Conservation (phyloP, 768 basidiomycete species). For the Clitopilus hobsonii region DNA sequence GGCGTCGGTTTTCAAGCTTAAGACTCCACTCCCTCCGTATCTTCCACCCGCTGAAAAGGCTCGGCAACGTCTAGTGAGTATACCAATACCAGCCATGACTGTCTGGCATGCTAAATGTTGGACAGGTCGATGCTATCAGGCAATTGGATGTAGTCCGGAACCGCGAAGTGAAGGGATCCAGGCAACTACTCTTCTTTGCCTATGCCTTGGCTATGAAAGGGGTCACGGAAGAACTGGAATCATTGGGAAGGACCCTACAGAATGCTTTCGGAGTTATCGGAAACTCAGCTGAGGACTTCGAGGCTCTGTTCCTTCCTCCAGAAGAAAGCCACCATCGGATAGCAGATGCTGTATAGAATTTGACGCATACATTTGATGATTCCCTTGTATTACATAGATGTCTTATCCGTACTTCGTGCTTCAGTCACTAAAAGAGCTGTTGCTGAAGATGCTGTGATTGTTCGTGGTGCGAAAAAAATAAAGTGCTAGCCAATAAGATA, state of each 20-base stretch:
- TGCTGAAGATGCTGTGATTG: too few relatives aligned
- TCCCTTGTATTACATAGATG: neutral
- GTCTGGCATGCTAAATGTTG: neutral
- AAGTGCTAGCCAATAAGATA: neutral
- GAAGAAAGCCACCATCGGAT: constrained; percentile 19
- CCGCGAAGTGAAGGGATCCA: constrained; percentile 74
- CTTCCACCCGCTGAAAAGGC: constrained; percentile 90
- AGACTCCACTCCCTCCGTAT: constrained; percentile 93
- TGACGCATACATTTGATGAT: neutral
- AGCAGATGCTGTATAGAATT: constrained; percentile 14
- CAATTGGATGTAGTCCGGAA: constrained; percentile 84
- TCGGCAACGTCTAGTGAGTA: constrained; percentile 66
- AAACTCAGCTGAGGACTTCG: constrained; percentile 76
- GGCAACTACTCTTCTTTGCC: constrained; percentile 88
- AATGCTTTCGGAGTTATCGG: constrained; percentile 92
- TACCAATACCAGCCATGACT: neutral
- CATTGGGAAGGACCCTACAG: constrained; percentile 76
- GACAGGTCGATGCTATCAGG: constrained; percentile 79
- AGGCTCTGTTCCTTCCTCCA: constrained; percentile 57
- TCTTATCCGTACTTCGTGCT: too few relatives aligned
- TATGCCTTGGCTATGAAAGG: constrained; percentile 94
- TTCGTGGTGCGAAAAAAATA: neutral
- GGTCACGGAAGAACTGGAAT: constrained; percentile 85
- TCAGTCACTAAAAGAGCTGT: too few relatives aligned
- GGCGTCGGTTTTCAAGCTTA: constrained; percentile 74